Evolutionary conservation across 2,329 filamentous ascomycete genomes (phyloP), one percentile per base, ranked within the genome.

Genomic region (Dactylellina sp.): DNA sequence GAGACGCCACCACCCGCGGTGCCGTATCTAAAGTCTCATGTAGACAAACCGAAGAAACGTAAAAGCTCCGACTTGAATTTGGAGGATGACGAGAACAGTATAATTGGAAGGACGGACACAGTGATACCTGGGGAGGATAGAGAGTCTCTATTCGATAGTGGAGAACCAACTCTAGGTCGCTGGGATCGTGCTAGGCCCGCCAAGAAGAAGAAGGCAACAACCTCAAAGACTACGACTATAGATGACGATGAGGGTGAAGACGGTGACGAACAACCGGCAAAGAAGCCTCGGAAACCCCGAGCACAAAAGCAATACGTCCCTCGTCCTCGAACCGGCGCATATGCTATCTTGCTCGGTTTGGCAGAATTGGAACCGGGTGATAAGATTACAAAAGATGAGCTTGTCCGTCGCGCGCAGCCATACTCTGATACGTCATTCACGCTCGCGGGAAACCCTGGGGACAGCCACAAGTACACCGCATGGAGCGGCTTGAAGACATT

Each of bases 401-500:
- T 93, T 1, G 89, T 93, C 49, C 87, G 89, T 71, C 82, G 85
- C 11, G 90, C 91, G 0, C 89, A 94, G 78, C 86, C 86, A 5
- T 84, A 91, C 79, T 92, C 89, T 77, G 90, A 93, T 78, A 82
- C 89, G 1, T 93, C 90, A 0, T 93, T 92, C 77, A 89, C 86
- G 0, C 87, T 86, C 0, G 89, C 90, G 0, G 84, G 83, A 42
- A 89, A 91, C 61, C 83, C 89, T 0, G 88, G 85, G 9, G 90
- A 88, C 65, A 91, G 87, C 77, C 91, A 91, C 77, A 59, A 53
- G 12, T 77, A 77, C 44, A 94, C 91, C 0, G 91, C 91, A 0
- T 95, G 91, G 91, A 90, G 87, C 78, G 92, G 91, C 0, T 93
- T 94, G 85, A 91, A 91, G 79, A 92, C 89, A 0, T 82, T 95